Base-by-base conservation (phyloP, 2,329 filamentous ascomycete species). In the Dactylellina haptotyla region DNA sequence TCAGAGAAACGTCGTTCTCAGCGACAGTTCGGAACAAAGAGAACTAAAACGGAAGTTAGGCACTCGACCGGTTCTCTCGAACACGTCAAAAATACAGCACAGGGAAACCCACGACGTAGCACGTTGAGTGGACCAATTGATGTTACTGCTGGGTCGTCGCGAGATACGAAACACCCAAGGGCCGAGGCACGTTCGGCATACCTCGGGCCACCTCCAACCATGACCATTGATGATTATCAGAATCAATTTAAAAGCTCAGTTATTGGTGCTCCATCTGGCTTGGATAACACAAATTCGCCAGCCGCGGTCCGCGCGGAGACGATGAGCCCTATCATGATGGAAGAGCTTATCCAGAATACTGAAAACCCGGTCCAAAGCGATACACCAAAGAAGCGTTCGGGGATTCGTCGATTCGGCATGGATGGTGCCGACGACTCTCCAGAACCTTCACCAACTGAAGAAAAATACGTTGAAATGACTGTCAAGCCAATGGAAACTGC, bases 81-180 rank as follows among this genome's bases (percentile, higher is more conserved):
- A n/a, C 32, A 1, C 16, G 16, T 28, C 6, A 41, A 26, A 25
- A 25, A 37, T 12, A 30, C 4, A 2, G 28, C 50, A 1, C n/a
- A 65, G 16, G 50, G 48, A n/a, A 5, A 41, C 1, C 18, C 48
- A 9, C 61, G 61, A 45, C 34, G 61, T 14, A 56, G 10, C 26
- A 65, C 61, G 14, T 14, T 65, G 4, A 65, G 61, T 12, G 61
- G 61, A n/a, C n/a, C 61, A 5, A 65, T 56, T 18, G 50, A 65
- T 46, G 61, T 43, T 23, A 18, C 48, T 10, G 48, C 48, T 18
- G 37, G 37, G 9, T 25, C 61, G 3, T 32, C 61, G 5, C 23
- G 61, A 5, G 34, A 65, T 14, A 65, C 45, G 25, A 65, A 56
- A 23, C 61, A 65, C 26, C 61, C 61, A 25, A 41, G 61, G 6